phyloP scores from a whole-genome alignment of 1,139 yeast genomes.

The Geotrichum siamense region DNA sequence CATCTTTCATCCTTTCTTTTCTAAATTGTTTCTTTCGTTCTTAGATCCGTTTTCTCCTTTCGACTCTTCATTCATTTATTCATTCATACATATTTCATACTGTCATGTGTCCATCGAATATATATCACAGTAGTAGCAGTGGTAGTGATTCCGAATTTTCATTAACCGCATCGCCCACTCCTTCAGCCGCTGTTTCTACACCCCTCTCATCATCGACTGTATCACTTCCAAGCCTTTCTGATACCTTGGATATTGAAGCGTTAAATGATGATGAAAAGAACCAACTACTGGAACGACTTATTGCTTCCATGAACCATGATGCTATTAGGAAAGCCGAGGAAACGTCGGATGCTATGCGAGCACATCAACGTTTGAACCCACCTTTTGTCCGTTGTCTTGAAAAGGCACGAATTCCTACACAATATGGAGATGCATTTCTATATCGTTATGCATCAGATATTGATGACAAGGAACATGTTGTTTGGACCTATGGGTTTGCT shows the following conservation, averaged over 20 bases:
- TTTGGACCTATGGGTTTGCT: conserved; percentile 93
- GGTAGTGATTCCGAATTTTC: conserved; percentile 3
- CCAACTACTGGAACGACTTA: conserved; percentile 9
- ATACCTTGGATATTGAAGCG: conserved; percentile 2
- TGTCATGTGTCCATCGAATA: conserved; percentile 1
- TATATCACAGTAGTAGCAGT: conserved; percentile 1
- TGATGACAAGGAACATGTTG: conserved; percentile 87
- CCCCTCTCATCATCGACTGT: not conserved
- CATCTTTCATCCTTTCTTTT: conserved; percentile 8
- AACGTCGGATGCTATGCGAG: conserved; percentile 6
- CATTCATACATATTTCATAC: not conserved
- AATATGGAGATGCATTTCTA: conserved; percentile 85
- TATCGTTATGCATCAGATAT: conserved; percentile 81
- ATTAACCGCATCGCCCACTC: not conserved
- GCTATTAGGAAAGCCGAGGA: conserved; percentile 11
- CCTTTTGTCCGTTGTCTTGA: conserved; percentile 86
- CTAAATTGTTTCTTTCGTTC: not conserved
- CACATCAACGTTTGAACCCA: conserved; percentile 32
- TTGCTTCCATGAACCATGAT: conserved; percentile 9
- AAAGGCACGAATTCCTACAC: conserved; percentile 85
- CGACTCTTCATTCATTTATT: not conserved
- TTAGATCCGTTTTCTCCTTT: not conserved
- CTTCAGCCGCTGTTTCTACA: conserved; percentile 1
- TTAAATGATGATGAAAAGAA: conserved; percentile 1
- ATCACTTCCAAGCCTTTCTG: not conserved